Base-by-base conservation (phyloP, 345 rosid species). In the Gossypium longicalyx region DNA sequence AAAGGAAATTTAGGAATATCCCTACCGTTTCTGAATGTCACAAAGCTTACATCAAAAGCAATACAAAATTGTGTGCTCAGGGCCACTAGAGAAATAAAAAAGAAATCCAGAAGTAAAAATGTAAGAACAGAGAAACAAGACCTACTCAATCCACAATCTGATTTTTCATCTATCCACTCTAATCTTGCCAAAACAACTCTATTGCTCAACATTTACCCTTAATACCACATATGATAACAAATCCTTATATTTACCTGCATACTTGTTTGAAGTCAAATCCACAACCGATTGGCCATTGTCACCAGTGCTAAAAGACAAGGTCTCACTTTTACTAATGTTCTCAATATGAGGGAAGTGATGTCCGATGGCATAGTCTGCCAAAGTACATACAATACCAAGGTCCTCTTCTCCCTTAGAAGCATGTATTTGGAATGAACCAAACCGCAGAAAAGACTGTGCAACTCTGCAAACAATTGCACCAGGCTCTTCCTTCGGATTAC, bases 381-480 rank as follows among this genome's bases (percentile, higher is more conserved):
- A 85, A 76, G 87, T 82, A 43, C 83, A 80, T 59, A 95, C 91
- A 73, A 95, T 91, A 27, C 83, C 82, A 73, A 90, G 82, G 84
- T 95, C 99, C 83, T 93, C 99, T 81, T 89, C 82, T 71, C 94
- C 98, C 87, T 97, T 90, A 43, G 89, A 89, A 71, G 98, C 90
- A 85, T 89, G 99, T 78, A 95, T 25, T 81, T 95, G 99, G 83
- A 82, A 93, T 48, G 99, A 91, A 76, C 99, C 98, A 68, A 95
- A 90, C 5, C 97, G 94, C 29, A 95, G 84, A 84, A 95, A 91
- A 15, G 99, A 89, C 56, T 80, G 97, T 41, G 97, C 84, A 76
- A 95, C 97, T 88, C 98, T 84, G 86, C 97, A 95, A 76, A 87
- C 97, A 74, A 95, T 85, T 70, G 99, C 99, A 67, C 97, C 99